phyloP scores from a whole-genome alignment of 495 filamentous ascomycete species.

The Trichoderma reesei region DNA sequence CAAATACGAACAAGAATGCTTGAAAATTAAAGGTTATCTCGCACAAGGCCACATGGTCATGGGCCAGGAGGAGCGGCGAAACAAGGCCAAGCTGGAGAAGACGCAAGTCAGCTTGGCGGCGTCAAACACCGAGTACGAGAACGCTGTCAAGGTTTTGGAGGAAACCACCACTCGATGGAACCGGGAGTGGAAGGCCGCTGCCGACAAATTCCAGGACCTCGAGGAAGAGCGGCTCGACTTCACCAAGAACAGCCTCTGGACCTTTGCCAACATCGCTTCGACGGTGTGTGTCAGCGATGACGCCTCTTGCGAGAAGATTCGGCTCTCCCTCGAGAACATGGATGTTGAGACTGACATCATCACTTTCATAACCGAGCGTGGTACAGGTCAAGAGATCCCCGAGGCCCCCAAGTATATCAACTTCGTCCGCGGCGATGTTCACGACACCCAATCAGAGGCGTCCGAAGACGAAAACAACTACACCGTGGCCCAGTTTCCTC shows the following conservation, averaged over 20 bases:
- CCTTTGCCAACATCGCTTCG: conserved; percentile 93
- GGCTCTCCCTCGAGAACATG: conserved; percentile 87
- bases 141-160: conserved; percentile 83
- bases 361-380: conserved; percentile 77
- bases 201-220: conserved; percentile 99
- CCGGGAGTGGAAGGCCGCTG: conserved; percentile 92
- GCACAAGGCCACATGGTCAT: conserved; percentile 99
- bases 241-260: conserved; percentile 94
- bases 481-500: conserved; percentile 88
- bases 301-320: conserved; percentile 90
- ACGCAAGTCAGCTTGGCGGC: conserved; percentile 88
- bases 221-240: conserved; percentile 97
- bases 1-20: conserved; percentile 90
- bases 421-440: conserved; percentile 84
- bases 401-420: conserved; percentile 98
- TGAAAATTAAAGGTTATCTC: conserved; percentile 96
- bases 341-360: conserved; percentile 95
- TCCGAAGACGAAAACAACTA: conserved; percentile 74
- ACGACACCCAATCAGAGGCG: conserved; percentile 69
- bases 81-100: conserved; percentile 98
- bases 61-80: conserved; percentile 98
- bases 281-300: conserved; percentile 99
- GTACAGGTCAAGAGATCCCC: conserved; percentile 92
- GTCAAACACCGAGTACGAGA: conserved; percentile 88
- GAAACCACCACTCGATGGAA: conserved; percentile 97